Conservation (phyloP, 1,284 basidiomycete genomes). For the Fomitopsis schrenkii region DNA sequence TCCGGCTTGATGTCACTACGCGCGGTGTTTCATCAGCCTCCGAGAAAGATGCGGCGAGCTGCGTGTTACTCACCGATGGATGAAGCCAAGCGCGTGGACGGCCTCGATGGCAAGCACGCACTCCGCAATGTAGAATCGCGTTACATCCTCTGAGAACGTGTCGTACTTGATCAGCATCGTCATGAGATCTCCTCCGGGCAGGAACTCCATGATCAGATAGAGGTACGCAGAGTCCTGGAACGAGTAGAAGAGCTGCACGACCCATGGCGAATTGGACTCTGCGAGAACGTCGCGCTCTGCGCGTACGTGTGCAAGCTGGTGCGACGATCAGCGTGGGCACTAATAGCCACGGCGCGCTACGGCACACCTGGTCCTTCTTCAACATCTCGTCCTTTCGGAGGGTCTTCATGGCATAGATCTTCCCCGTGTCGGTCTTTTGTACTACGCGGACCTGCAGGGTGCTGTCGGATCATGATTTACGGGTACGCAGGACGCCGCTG, state of each 20-base stretch:
- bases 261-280: constrained; percentile 97
- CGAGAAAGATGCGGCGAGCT: neutral
- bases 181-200: constrained; percentile 98
- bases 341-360: constrained; percentile 3
- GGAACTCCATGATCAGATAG: constrained; percentile 98
- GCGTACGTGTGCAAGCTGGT: constrained; percentile 91
- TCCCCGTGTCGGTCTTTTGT: constrained; percentile 95
- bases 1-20: constrained; percentile 97
- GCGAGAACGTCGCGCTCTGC: constrained; percentile 98
- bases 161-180: constrained; percentile 99
- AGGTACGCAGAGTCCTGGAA: constrained; percentile 97
- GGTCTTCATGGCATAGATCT: constrained; percentile 99
- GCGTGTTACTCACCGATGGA: constrained; percentile 72
- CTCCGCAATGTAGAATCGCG: constrained; percentile 99
- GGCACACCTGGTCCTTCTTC: constrained; percentile 90
- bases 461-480: constrained; percentile 6
- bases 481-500: constrained; percentile 1
- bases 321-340: constrained; percentile 8
- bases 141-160: constrained; percentile 98
- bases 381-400: constrained; percentile 98
- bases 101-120: constrained; percentile 98
- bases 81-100: constrained; percentile 98
- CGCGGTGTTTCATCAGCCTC: neutral
- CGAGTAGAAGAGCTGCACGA: constrained; percentile 97
- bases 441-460: constrained; percentile 79